These are phyloP conservation scores for Schizosaccharomyces osmophilus DNA, from an alignment of 805 yeast genomes.

Conservation along the genomic window DNA sequence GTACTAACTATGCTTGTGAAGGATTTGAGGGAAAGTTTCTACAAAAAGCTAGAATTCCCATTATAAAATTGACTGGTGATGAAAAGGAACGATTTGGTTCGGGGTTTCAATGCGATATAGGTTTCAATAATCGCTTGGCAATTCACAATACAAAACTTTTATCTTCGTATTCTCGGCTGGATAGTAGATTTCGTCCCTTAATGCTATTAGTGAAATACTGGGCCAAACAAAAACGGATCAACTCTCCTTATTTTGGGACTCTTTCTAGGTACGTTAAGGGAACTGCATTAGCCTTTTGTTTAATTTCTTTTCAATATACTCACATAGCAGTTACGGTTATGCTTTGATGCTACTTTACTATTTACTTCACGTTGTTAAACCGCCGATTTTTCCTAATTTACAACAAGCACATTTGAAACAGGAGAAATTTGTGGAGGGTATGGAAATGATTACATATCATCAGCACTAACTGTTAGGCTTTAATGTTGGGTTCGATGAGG, in stretches of 20 bases:
- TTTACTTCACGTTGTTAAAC: constrained; percentile 1
- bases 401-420: not conserved
- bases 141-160: constrained; percentile 1
- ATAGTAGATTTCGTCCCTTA: not conserved
- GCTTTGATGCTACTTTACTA: not conserved
- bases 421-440: not conserved
- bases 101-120: not conserved
- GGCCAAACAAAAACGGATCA: constrained; percentile 1
- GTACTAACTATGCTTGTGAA: not conserved
- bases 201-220: not conserved
- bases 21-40: not conserved
- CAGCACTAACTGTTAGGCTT: not conserved
- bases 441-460: not conserved
- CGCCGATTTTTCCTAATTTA: constrained; percentile 1
- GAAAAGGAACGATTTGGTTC: not conserved
- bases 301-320: too few relatives aligned
- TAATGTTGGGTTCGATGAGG: not conserved
- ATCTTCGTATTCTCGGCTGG: not conserved
- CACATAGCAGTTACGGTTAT: not conserved
- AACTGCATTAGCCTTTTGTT: not conserved
- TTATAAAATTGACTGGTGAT: not conserved
- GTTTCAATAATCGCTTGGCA: constrained; percentile 1
- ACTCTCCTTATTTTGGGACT: constrained; percentile 2
- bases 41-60: not conserved
- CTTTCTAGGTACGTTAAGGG: not conserved